Conservation (phyloP, 2,329 filamentous ascomycete species). For the Cercospora canescens region DNA sequence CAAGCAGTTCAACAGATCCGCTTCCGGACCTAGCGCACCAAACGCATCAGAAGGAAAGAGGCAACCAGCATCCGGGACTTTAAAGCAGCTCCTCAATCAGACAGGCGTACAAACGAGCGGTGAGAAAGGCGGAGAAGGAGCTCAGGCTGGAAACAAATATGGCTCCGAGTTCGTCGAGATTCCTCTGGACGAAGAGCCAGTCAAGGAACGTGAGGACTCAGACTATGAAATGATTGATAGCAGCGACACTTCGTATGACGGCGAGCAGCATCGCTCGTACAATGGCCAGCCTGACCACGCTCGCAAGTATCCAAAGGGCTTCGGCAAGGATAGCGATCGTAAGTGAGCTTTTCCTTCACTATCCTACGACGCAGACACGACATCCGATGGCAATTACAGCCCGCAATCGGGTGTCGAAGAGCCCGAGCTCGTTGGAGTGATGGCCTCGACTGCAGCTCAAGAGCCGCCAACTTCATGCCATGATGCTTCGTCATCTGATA, state of each 20-base stretch:
- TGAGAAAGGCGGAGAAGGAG: neutral
- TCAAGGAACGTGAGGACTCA: slow-evolving; percentile 6
- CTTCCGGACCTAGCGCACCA: neutral
- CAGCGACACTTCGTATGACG: slow-evolving; percentile 12
- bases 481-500: slow-evolving; percentile 32
- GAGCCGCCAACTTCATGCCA: neutral
- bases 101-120: neutral
- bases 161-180: slow-evolving; percentile 15
- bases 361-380: neutral
- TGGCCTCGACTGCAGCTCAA: neutral
- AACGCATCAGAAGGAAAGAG: neutral
- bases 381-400: neutral
- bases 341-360: neutral
- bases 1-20: neutral
- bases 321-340: slow-evolving; percentile 8
- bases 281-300: slow-evolving; percentile 22
- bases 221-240: slow-evolving; percentile 20
- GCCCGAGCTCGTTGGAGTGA: neutral
- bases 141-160: neutral
- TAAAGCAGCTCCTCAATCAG: neutral
- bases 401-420: neutral
- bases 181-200: slow-evolving; percentile 10
- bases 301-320: slow-evolving; percentile 22
- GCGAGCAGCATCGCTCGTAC: slow-evolving; percentile 16
- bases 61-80: neutral